These are phyloP conservation scores for Apiospora hydei DNA, from an alignment of 2,329 filamentous ascomycete species.

Conservation along the genomic window DNA sequence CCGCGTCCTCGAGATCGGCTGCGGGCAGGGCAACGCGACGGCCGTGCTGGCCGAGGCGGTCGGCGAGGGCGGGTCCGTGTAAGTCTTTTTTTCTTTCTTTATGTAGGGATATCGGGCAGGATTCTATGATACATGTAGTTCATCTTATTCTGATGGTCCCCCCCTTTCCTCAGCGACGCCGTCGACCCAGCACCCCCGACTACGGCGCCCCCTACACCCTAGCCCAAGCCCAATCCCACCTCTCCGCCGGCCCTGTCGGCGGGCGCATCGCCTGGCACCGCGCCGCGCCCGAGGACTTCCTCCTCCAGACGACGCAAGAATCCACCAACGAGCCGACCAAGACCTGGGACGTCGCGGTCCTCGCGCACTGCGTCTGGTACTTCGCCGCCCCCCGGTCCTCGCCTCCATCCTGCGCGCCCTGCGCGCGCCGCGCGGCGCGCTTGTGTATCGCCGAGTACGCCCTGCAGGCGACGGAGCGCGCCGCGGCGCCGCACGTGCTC, in stretches of 20 bases:
- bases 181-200: conserved; percentile 59
- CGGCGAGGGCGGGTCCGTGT: conserved; percentile 50
- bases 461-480: conserved; percentile 46
- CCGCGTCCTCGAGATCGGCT: conserved; percentile 63
- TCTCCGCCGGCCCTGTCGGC: conserved; percentile 50
- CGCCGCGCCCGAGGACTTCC: conserved; percentile 45
- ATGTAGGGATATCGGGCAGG: too few species aligned
- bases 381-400: conserved; percentile 51
- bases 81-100: background rate
- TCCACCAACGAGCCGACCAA: background rate
- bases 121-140: background rate
- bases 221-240: conserved; percentile 54
- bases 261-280: conserved; percentile 52
- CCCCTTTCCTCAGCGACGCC: too few species aligned
- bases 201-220: conserved; percentile 61
- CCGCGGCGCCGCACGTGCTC: conserved; percentile 57
- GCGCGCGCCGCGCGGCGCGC: conserved; percentile 40
- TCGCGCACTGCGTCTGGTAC: conserved; percentile 63
- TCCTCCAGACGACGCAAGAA: conserved; percentile 34
- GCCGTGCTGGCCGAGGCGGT: conserved; percentile 58
- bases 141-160: background rate
- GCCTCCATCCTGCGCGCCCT: conserved; percentile 46
- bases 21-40: conserved; percentile 66
- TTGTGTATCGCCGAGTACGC: conserved; percentile 57
- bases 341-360: conserved; percentile 53